Percentiles rank a stretch among this genome's conserved stretches.
These are phyloP conservation scores for Aspergillus awamori DNA, from an alignment of 2,329 filamentous ascomycete genomes.

Conservation along the genomic window DNA sequence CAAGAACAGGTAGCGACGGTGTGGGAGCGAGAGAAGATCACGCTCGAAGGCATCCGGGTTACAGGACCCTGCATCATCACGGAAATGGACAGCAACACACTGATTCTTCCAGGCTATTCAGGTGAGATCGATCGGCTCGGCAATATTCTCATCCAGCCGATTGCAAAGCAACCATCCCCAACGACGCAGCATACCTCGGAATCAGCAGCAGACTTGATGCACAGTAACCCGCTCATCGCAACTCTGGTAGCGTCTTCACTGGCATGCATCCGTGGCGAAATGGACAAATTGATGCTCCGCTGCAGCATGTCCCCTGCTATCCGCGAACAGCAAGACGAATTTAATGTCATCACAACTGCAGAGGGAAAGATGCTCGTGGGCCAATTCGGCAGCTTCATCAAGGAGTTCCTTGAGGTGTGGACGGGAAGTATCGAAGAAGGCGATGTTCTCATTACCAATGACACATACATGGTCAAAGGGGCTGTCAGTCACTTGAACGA, in stretches of 20 bases:
- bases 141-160: slow-evolving; percentile 53
- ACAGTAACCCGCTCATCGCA: slow-evolving; percentile 47
- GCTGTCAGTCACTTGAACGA: slow-evolving; percentile 56
- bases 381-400: slow-evolving; percentile 56
- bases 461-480: slow-evolving; percentile 53
- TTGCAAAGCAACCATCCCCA: slow-evolving; percentile 24
- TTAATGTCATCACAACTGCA: slow-evolving; percentile 56
- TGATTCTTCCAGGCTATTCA: slow-evolving; percentile 52
- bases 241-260: slow-evolving; percentile 51
- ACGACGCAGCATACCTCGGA: slow-evolving; percentile 24
- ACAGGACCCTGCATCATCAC: slow-evolving; percentile 52
- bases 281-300: slow-evolving; percentile 56
- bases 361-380: slow-evolving; percentile 56
- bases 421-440: slow-evolving; percentile 53
- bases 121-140: slow-evolving; percentile 53
- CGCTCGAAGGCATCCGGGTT: slow-evolving; percentile 44
- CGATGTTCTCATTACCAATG: slow-evolving; percentile 56
- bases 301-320: slow-evolving; percentile 56
- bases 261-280: slow-evolving; percentile 51
- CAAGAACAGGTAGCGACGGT: slow-evolving; percentile 46
- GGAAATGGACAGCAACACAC: slow-evolving; percentile 57
- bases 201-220: slow-evolving; percentile 41
- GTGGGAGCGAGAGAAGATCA: slow-evolving; percentile 50
- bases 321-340: slow-evolving; percentile 56
- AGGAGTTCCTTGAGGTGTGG: slow-evolving; percentile 52